Evolutionary conservation across 1,284 basidiomycete species (phyloP).

Genomic region (Trichosporon ovoides): DNA sequence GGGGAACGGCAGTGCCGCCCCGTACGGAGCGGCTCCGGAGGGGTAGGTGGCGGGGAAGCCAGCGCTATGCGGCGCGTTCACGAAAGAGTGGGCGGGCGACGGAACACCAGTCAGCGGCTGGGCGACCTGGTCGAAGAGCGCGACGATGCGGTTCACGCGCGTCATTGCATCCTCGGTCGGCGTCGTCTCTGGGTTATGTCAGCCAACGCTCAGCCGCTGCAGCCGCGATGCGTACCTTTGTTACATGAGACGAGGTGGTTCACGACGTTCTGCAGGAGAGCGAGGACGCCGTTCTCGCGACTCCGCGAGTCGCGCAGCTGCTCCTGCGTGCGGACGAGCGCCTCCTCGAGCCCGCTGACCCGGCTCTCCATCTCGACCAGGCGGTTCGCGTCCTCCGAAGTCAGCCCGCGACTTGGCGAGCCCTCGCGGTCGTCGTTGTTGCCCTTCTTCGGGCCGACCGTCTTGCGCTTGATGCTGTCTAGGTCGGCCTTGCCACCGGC

Average conservation of each 20-base stretch:
- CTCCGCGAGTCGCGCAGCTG: constrained; percentile 28
- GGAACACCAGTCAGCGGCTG: neutral
- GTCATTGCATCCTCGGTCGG: constrained; percentile 3
- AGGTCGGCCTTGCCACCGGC: constrained; percentile 76
- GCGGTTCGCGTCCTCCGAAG: constrained; percentile 29
- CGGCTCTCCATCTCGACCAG: constrained; percentile 36
- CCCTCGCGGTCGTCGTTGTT: constrained; percentile 26
- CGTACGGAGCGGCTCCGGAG: constrained; percentile 1
- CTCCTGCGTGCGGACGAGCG: constrained; percentile 29
- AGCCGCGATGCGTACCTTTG: constrained; percentile 28
- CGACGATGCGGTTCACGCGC: constrained; percentile 10
- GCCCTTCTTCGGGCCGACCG: constrained; percentile 54
- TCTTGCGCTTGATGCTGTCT: constrained; percentile 91
- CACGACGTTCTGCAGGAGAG: constrained; percentile 36
- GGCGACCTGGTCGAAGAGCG: constrained; percentile 12
- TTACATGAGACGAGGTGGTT: constrained; percentile 31
- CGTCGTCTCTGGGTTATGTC: constrained; percentile 2
- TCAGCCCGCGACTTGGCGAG: constrained; percentile 31
- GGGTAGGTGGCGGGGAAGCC: constrained; percentile 1
- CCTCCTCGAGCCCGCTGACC: constrained; percentile 35
- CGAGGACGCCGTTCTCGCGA: constrained; percentile 30
- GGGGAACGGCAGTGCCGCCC: constrained; percentile 7
- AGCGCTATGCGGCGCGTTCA: neutral
- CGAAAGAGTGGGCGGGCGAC: neutral
- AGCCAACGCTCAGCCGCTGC: neutral